Evolutionary conservation across 768 basidiomycete genomes (phyloP).

Genomic region (Cantharellus cinnabarinus): DNA sequence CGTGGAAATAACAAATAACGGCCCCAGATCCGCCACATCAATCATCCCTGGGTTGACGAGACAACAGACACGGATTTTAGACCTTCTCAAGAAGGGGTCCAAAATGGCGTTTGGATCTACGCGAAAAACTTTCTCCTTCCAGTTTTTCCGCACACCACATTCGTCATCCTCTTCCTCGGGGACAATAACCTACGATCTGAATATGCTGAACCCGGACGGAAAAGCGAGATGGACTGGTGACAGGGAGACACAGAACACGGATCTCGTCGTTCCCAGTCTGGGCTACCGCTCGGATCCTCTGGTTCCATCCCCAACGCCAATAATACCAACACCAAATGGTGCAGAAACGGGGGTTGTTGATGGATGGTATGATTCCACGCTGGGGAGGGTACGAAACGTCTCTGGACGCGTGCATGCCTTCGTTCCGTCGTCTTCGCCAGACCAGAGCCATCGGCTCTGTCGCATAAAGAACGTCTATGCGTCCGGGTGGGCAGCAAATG

Average conservation of each 20-base stretch:
- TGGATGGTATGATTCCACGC: constrained; percentile 36
- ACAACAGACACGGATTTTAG: constrained; percentile 44
- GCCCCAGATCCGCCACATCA: too few species aligned
- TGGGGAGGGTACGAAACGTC: constrained; percentile 35
- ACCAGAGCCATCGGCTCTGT: constrained; percentile 6
- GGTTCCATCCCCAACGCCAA: background rate
- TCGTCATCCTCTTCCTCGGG: constrained; percentile 8
- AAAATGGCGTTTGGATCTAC: constrained; percentile 24
- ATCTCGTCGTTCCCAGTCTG: constrained; percentile 69
- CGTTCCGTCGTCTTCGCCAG: too few species aligned
- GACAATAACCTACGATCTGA: constrained; percentile 38
- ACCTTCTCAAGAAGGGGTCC: constrained; percentile 47
- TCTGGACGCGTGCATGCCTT: constrained; percentile 27
- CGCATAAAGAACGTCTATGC: constrained; percentile 51
- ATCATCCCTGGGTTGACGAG: constrained; percentile 23
- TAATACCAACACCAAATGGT: constrained; percentile 6
- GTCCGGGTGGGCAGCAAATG: constrained; percentile 82
- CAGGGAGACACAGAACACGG: constrained; percentile 34
- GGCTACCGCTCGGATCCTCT: constrained; percentile 62
- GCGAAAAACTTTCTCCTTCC: constrained; percentile 54
- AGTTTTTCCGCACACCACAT: constrained; percentile 57
- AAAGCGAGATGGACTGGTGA: constrained; percentile 31
- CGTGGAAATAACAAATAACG: too few species aligned
- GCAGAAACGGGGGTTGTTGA: constrained; percentile 15
- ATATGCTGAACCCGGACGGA: constrained; percentile 27